Evolutionary conservation across 495 filamentous ascomycete genomes (phyloP).

Genomic region (Entonaema liquescens): DNA sequence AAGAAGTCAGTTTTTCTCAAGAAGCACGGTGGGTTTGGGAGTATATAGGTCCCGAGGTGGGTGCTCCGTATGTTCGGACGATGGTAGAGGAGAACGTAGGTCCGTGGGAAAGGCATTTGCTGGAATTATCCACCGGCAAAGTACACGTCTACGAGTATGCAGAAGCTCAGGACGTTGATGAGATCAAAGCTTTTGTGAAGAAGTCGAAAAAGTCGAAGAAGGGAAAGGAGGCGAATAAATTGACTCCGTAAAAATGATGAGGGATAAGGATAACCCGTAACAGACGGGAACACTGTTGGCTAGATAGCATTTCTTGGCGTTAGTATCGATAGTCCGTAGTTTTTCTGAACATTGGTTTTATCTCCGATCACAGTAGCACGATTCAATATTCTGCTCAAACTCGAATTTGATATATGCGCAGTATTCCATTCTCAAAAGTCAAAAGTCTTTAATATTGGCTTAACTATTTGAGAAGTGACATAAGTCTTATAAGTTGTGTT

Average conservation of each 20-base stretch:
- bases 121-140: conserved; percentile 53
- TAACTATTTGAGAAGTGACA: background rate
- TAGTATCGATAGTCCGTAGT: conserved; percentile 28
- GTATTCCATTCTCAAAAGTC: background rate
- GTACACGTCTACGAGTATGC: conserved; percentile 51
- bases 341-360: conserved; percentile 5
- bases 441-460: background rate
- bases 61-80: conserved; percentile 46
- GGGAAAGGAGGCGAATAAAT: conserved; percentile 2
- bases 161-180: conserved; percentile 38
- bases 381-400: background rate
- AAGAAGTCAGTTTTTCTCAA: conserved; percentile 3
- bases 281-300: background rate
- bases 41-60: conserved; percentile 53
- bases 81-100: conserved; percentile 62
- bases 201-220: conserved; percentile 5
- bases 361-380: background rate
- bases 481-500: background rate
- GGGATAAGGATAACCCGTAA: background rate
- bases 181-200: conserved; percentile 30
- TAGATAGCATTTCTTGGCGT: conserved; percentile 22
- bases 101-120: conserved; percentile 58
- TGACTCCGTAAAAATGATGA: background rate
- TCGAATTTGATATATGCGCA: background rate
- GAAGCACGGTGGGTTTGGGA: conserved; percentile 61